Evolutionary conservation across 2,329 filamentous ascomycete genomes (phyloP).

Genomic region (Epichloe amarillans): DNA sequence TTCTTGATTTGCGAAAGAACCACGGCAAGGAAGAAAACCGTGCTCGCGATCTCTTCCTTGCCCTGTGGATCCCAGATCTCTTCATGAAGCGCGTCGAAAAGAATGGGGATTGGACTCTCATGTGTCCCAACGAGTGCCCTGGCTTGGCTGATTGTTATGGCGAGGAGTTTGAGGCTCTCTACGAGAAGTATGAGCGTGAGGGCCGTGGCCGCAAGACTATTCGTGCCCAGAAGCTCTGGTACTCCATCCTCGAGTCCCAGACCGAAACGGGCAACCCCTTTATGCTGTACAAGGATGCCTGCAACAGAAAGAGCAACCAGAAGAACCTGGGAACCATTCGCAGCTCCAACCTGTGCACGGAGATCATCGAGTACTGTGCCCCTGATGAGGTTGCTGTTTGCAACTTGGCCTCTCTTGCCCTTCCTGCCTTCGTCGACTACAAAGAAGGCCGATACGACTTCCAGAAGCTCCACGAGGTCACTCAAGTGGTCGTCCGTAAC

Average conservation of each 20-base stretch:
- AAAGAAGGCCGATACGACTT: conserved; percentile 81
- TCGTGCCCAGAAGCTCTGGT: conserved; percentile 98
- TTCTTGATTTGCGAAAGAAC: conserved; percentile 96
- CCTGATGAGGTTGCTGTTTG: conserved; percentile 98
- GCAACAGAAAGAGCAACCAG: conserved; percentile 99
- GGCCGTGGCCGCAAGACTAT: conserved; percentile 81
- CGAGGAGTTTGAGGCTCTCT: conserved; percentile 91
- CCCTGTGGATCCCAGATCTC: conserved; percentile 94
- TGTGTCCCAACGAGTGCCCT: conserved; percentile 94
- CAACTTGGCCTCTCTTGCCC: conserved; percentile 88
- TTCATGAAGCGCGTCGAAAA: conserved; percentile 99
- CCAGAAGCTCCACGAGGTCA: conserved; percentile 89
- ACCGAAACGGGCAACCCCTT: conserved; percentile 98
- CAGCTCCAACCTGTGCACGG: conserved; percentile 97
- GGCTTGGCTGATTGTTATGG: conserved; percentile 94
- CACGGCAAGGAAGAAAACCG: conserved; percentile 98
- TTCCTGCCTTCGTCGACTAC: conserved; percentile 85
- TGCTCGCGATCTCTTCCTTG: conserved; percentile 93
- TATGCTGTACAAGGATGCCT: conserved; percentile 98
- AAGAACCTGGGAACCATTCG: conserved; percentile 98
- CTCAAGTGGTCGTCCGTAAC: conserved; percentile 84
- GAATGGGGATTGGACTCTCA: conserved; percentile 93
- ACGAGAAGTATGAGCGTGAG: conserved; percentile 82
- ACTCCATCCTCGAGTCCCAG: conserved; percentile 93
- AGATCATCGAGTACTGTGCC: conserved; percentile 94